Evolutionary conservation across 2,329 filamentous ascomycete species (phyloP).

Genomic region (Penicillium sp.): DNA sequence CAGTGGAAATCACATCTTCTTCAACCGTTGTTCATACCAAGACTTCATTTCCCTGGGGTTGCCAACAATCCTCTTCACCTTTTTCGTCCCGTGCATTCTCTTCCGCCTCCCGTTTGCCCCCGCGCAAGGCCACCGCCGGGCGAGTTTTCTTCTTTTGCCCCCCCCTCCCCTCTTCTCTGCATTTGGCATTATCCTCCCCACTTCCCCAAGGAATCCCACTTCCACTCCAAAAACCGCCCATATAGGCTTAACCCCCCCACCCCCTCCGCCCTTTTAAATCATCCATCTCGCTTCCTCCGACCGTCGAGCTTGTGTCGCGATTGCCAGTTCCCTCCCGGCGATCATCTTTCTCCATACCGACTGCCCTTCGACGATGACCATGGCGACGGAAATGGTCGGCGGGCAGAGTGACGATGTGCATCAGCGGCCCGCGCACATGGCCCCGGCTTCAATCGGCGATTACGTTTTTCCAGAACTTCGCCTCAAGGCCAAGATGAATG

Average conservation of each 20-base stretch:
- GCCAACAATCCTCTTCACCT: background rate
- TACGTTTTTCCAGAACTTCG: slow-evolving; percentile 52
- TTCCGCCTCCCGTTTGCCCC: slow-evolving; percentile 4
- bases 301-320: background rate
- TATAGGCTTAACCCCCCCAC: no score
- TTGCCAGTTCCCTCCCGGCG: background rate
- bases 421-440: slow-evolving; percentile 26
- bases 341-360: background rate
- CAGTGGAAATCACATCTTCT: slow-evolving; percentile 8
- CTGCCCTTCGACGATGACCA: slow-evolving; percentile 19
- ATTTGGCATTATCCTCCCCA: background rate
- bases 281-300: background rate
- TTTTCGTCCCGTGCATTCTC: slow-evolving; percentile 12
- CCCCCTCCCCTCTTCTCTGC: slow-evolving; percentile 10
- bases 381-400: slow-evolving; percentile 36
- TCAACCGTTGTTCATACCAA: slow-evolving; percentile 11
- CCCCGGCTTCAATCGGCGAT: slow-evolving; percentile 41
- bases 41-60: slow-evolving; percentile 3
- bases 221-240: no score
- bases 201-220: slow-evolving; percentile 1
- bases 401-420: slow-evolving; percentile 37
- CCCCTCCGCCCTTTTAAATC: background rate
- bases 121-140: slow-evolving; percentile 1
- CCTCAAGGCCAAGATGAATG: slow-evolving; percentile 51
- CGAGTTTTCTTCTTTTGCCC: slow-evolving; percentile 9